Evolutionary conservation across 306 rosid genomes (phyloP).

Genomic region (Macrotyloma uniflorum): DNA sequence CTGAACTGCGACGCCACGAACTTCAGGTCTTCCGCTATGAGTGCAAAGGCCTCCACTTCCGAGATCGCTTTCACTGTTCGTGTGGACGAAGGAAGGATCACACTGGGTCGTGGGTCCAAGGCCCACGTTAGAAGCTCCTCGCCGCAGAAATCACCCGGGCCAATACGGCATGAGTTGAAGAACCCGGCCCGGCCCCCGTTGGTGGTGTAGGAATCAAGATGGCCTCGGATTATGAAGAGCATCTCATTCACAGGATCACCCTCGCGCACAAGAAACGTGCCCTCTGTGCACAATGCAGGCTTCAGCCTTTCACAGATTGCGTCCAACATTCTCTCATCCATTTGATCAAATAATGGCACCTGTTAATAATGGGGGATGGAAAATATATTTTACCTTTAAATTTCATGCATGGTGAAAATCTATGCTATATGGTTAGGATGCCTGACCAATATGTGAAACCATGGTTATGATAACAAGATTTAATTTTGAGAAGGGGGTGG

Average conservation of each 20-base stretch:
- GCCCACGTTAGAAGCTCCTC: conserved; percentile 98
- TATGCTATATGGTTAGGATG: too few species aligned
- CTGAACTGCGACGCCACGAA: conserved; percentile 89
- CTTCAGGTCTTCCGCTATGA: conserved; percentile 84
- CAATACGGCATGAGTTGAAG: conserved; percentile 81
- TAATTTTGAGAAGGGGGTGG: neutral
- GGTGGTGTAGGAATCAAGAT: conserved; percentile 93
- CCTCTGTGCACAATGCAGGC: conserved; percentile 82
- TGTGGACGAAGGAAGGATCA: conserved; percentile 78
- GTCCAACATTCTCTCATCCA: conserved; percentile 95
- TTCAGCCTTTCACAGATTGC: conserved; percentile 94
- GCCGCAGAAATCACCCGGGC: conserved; percentile 93
- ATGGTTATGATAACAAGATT: neutral
- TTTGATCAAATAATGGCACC: conserved; percentile 91
- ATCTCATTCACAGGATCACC: conserved; percentile 94
- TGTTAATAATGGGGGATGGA: conserved; percentile 1
- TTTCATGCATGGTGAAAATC: too few species aligned
- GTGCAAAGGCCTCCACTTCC: conserved; percentile 95
- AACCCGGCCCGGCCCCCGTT: conserved; percentile 92
- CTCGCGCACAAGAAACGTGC: conserved; percentile 77
- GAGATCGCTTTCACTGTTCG: conserved; percentile 81
- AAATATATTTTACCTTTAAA: too few species aligned
- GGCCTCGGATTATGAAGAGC: conserved; percentile 89
- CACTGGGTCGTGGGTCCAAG: conserved; percentile 76
- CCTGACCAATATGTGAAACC: too few species aligned